Evolutionary conservation across 192 early-diverging fungal species (phyloP), one percentile per base, ranked within the genome.

Genomic region (Pecoramyces ruminantium): DNA sequence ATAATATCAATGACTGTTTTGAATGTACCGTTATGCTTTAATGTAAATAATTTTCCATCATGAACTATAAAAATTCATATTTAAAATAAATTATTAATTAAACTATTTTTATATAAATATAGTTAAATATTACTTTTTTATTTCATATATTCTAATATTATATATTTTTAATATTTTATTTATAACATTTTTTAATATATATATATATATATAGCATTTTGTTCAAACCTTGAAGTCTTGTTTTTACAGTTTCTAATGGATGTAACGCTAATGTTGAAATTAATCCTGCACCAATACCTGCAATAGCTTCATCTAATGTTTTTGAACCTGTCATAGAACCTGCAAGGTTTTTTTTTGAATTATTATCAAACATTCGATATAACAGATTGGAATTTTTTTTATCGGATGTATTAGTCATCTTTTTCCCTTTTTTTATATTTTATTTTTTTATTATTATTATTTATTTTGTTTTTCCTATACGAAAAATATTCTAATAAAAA

Each of bases 191-290:
- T 34, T 34, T 34, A 34, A 34, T 34, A 34, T 34, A 6, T 34
- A 11, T 6, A 6, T 34, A 34, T 34, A 3, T 6, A 6, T 34
- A 34, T 34, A 79, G 67, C 2, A 79, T 28, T 29, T 79, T 51
- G 11, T 28, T n/a, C n/a, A 42, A 88, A 90, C 92, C 90, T 89
- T 98, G 96, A 79, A 97, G 90, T 34, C 95, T 87, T 16, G 93
- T 95, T 82, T 99, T 99, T 77, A 99, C 88, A 29, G 98, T 84
- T 86, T 99, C 97, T n/a, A 99, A 83, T 29, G 96, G 97, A 83
- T 97, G 96, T 78, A 98, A 87, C 28, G 89, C 80, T 8, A 88
- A 86, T 0, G 97, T 98, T 18, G 95, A 94, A 17, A 92, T 89
- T 9, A 93, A 85, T 18, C 95, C 96, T 1, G 96, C 96, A 28